Evolutionary conservation across 192 early-diverging fungal genomes (phyloP).

Genomic region (Entomortierella beljakovae): DNA sequence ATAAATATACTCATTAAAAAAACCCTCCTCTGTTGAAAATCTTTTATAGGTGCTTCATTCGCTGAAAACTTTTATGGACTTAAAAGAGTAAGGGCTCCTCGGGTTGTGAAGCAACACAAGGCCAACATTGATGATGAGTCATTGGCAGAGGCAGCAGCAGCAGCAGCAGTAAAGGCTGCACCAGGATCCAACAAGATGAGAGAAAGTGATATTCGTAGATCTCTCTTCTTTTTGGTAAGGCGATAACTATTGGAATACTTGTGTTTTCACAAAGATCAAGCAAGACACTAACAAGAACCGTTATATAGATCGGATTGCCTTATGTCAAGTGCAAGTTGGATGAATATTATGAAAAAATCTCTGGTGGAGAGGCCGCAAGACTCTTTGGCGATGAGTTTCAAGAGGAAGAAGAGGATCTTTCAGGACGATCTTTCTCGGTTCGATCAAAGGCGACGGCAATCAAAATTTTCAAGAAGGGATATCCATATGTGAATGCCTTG

Average conservation of each 20-base stretch:
- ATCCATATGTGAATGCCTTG: slow-evolving; percentile 78
- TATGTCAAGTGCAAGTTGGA: slow-evolving; percentile 82
- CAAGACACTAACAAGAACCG: not conserved
- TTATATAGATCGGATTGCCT: slow-evolving; percentile 71
- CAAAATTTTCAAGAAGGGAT: slow-evolving; percentile 58
- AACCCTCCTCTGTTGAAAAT: not conserved
- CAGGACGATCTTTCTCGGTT: slow-evolving; percentile 32
- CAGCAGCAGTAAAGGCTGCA: slow-evolving; percentile 14
- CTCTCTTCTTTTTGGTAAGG: slow-evolving; percentile 72
- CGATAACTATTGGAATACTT: not conserved
- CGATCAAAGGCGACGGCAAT: slow-evolving; percentile 36
- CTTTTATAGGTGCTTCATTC: slow-evolving; percentile 73
- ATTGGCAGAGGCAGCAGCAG: slow-evolving; percentile 14
- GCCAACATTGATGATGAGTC: slow-evolving; percentile 47
- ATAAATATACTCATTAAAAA: not conserved
- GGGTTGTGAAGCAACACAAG: slow-evolving; percentile 35
- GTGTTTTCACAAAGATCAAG: too few relatives aligned
- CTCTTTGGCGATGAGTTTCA: slow-evolving; percentile 72
- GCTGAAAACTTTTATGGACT: slow-evolving; percentile 95
- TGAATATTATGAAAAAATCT: slow-evolving; percentile 74
- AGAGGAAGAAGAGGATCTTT: slow-evolving; percentile 54
- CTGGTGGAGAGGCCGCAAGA: slow-evolving; percentile 71
- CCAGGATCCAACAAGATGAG: slow-evolving; percentile 60
- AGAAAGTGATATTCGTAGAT: slow-evolving; percentile 65
- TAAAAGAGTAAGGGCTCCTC: slow-evolving; percentile 73